phyloP scores from a whole-genome alignment of 108 stramenopile species.

The Craspedostauros australis region DNA sequence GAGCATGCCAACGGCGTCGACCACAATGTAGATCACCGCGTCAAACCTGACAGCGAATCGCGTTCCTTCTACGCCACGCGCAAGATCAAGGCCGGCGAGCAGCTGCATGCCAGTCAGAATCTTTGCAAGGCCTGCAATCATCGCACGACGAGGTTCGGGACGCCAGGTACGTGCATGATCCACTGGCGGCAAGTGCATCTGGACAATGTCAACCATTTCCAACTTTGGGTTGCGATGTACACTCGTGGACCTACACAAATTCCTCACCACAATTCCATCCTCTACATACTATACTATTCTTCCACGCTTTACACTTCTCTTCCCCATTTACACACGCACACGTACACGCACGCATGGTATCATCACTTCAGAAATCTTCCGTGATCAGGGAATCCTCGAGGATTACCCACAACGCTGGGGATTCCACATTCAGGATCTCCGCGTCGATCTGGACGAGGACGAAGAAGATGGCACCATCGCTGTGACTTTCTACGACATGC shows the following conservation, averaged over 20 bases:
- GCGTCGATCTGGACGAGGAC: conserved; percentile 8
- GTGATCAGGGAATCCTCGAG: conserved; percentile 41
- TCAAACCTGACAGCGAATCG: too few relatives aligned
- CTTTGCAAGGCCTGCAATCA: conserved; percentile 36
- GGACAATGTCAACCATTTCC: too few relatives aligned
- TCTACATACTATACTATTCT: too few relatives aligned
- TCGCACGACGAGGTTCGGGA: conserved; percentile 32
- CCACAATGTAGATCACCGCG: too few relatives aligned
- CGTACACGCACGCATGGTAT: background rate
- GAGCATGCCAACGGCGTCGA: too few relatives aligned
- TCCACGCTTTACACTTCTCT: too few relatives aligned
- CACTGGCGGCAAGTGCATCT: too few relatives aligned
- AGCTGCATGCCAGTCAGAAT: conserved; percentile 55
- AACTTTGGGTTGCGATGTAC: too few relatives aligned
- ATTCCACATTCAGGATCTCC: conserved; percentile 5
- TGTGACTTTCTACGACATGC: background rate
- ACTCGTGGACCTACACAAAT: too few relatives aligned
- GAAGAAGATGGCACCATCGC: background rate
- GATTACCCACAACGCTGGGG: conserved; percentile 30
- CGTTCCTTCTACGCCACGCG: conserved; percentile 25
- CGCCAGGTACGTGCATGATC: conserved; percentile 11
- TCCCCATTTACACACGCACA: too few relatives aligned
- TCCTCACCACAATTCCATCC: too few relatives aligned
- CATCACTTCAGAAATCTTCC: conserved; percentile 17
- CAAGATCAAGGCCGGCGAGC: conserved; percentile 43